Base-by-base conservation (phyloP, 805 yeast genomes). In the Saturnispora besseyi region DNA sequence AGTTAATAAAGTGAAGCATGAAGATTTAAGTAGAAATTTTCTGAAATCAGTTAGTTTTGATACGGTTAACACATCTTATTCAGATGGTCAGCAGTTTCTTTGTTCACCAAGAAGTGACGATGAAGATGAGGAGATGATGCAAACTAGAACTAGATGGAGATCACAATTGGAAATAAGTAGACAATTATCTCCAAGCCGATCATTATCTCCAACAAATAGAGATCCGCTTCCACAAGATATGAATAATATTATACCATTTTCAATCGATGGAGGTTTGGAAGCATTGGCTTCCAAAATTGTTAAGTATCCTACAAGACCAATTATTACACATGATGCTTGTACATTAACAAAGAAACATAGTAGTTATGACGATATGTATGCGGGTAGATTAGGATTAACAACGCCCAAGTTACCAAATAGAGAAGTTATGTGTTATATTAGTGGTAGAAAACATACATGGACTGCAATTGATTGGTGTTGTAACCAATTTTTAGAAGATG, bases 381-480 rank as follows among this genome's bases (percentile, higher is more conserved):
- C 66, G 13, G 68, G 69, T 2, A 63, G 69, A 41, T 34, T 73
- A 29, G 55, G 60, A 32, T 59, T 63, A 18, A 32, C 43, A 6
- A 55, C 55, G 13, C 70, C 73, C 0, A 58, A 58, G 42, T 62
- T 79, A 42, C 79, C 80, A 0, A 68, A 70, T 36, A 69, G 89
- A 57, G 74, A 75, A 1, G 69, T 84, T 5, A 59, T 85, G 61
- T 79, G 82, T 29, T 84, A 84, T 59, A 69, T 86, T 30, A 73
- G 81, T 55, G 95, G 88, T 3, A 68, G 91, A 52, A 73, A 69
- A 49, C 91, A 85, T 66, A 82, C 93, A 0, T 86, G 95, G 95
- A 87, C 84, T 10, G 81, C 88, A 1, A 63, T 86, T 28, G 95
- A 86, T 62, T 86, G 86, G 82, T 68, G 78, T 6, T 64, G 84